Evolutionary conservation across 345 rosid genomes (phyloP), one percentile per base, ranked within the genome.

Genomic region (Jatropha curcas): DNA sequence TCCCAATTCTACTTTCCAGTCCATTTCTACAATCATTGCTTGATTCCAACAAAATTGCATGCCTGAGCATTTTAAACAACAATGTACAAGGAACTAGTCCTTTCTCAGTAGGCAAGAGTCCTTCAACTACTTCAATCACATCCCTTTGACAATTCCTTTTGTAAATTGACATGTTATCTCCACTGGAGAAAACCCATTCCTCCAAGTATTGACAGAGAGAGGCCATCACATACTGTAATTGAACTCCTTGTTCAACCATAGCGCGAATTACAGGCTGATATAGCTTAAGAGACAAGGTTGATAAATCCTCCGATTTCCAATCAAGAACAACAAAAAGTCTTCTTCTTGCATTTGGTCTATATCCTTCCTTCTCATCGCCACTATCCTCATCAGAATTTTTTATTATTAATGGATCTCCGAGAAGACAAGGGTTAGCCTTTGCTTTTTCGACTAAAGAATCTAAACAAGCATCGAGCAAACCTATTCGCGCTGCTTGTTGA

Each of bases 1-100:
- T 89, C 52, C 97, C 91, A 8, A 94, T 87, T 86, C 93, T 84
- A 39, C 28, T 75, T 86, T 90, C 97, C 5, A 88, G 80, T 57
- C 96, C 94, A 71, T 81, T 82, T 76, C 82, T 81, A 68, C 97
- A 92, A 52, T 75, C 82, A 17, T 58, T 25, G 74, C 87, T 84
- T 13, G 86, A 88, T 67, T 85, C 92, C 61, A 90, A 69, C 22
- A 59, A 65, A 34, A 78, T 80, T 13, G 93, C 86, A 71, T n/a
- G 75, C 17, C 75, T 79, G 27, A 92, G 89, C 83, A 88, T 80
- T 85, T 86, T 65, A n/a, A 86, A 82, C 76, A 94, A 69, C 8
- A 84, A 71, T n/a, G 77, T 58, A 72, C 92, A 84, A 0, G 91
- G 88, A 70, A 90, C 56, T 22, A 86, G 84, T 56, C 91, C 86